These are phyloP conservation scores for Blastocystis hominis DNA, from an alignment of 352 stramenopile species.

Conservation along the genomic window DNA sequence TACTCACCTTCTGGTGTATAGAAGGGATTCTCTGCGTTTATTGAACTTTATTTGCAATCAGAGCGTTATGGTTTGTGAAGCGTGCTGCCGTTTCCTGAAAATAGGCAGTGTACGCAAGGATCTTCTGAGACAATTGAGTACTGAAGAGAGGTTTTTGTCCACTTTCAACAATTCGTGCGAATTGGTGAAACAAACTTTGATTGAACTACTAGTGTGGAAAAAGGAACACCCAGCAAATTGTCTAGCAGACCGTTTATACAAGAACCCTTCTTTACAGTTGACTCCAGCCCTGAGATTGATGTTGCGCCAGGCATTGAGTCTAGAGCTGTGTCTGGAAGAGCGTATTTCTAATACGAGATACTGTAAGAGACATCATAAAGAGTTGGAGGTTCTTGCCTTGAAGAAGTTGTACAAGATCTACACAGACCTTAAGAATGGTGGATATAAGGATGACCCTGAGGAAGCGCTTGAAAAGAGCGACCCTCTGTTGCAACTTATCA, in stretches of 20 bases:
- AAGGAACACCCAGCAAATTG: neutral
- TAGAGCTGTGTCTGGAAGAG: neutral
- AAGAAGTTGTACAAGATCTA: neutral
- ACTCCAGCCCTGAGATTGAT: neutral
- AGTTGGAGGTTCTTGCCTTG: neutral
- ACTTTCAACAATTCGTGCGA: slow-evolving; percentile 1
- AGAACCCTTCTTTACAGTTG: neutral
- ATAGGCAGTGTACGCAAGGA: slow-evolving; percentile 4
- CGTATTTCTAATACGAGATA: neutral
- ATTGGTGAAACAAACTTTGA: neutral
- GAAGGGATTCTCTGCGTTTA: slow-evolving; percentile 7
- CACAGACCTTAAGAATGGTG: neutral
- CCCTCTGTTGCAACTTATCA: neutral
- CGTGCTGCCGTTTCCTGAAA: slow-evolving; percentile 10
- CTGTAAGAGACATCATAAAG: neutral
- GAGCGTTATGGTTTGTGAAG: neutral
- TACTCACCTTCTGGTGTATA: slow-evolving; percentile 3
- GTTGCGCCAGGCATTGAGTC: neutral
- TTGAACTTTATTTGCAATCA: neutral
- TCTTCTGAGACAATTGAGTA: neutral
- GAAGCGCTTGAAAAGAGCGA: neutral
- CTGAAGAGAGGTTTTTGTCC: neutral
- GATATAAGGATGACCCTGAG: neutral
- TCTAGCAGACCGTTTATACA: slow-evolving; percentile 25
- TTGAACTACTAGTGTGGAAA: slow-evolving; percentile 46